Evolutionary conservation across 2,329 filamentous ascomycete genomes (phyloP).

Genomic region (Microdochium paspali): DNA sequence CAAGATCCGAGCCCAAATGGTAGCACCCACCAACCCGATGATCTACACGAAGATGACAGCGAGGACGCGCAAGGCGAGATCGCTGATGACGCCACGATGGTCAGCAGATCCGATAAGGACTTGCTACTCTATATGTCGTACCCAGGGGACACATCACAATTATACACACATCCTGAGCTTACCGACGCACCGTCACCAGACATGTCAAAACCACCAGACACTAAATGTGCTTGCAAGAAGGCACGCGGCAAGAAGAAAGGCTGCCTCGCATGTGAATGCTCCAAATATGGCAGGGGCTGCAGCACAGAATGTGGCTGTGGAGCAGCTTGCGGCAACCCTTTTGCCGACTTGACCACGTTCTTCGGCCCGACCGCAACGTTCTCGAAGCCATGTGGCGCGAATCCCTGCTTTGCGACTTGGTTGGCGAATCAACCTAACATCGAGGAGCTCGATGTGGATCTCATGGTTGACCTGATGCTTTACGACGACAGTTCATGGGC

Average conservation of each 20-base stretch:
- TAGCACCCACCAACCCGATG: background rate
- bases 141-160: background rate
- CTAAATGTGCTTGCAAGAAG: slow-evolving; percentile 21
- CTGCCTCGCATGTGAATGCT: slow-evolving; percentile 20
- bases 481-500: slow-evolving; percentile 22
- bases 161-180: background rate
- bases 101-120: slow-evolving; percentile 6
- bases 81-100: slow-evolving; percentile 20
- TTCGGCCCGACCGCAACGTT: slow-evolving; percentile 18
- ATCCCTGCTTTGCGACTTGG: slow-evolving; percentile 22
- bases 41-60: slow-evolving; percentile 8
- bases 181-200: background rate
- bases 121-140: background rate
- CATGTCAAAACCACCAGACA: slow-evolving; percentile 8
- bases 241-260: slow-evolving; percentile 22
- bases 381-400: slow-evolving; percentile 19
- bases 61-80: slow-evolving; percentile 21
- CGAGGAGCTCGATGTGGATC: slow-evolving; percentile 20
- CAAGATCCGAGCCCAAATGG: background rate
- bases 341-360: slow-evolving; percentile 20
- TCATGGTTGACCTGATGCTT: slow-evolving; percentile 23
- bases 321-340: slow-evolving; percentile 20
- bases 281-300: slow-evolving; percentile 19
- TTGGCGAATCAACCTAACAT: slow-evolving; percentile 22
- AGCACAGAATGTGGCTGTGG: slow-evolving; percentile 17